Percentiles rank a stretch among this genome's conserved stretches.
These are phyloP conservation scores for Barnettozyma californica DNA, from an alignment of 805 yeast species.

Conservation along the genomic window DNA sequence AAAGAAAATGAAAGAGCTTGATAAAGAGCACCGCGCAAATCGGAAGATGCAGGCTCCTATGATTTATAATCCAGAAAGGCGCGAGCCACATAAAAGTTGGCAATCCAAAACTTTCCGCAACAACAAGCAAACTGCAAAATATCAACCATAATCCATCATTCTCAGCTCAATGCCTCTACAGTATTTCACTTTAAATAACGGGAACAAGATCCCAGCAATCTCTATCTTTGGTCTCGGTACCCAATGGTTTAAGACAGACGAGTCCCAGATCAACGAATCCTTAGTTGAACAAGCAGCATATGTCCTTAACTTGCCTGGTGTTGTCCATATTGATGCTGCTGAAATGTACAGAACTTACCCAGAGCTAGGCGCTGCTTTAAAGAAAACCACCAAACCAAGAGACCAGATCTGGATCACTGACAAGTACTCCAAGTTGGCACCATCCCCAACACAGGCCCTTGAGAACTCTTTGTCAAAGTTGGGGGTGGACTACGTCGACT, in stretches of 20 bases:
- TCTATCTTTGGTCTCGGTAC: conserved; percentile 59
- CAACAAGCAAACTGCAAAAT: no score
- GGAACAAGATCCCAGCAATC: conserved; percentile 38
- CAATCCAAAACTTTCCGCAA: no score
- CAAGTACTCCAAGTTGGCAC: conserved; percentile 36
- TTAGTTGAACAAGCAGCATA: conserved; percentile 29
- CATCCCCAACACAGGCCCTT: conserved; percentile 37
- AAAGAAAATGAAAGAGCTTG: no score
- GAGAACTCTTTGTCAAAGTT: conserved; percentile 33
- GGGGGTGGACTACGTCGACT: conserved; percentile 43
- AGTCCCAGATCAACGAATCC: conserved; percentile 24
- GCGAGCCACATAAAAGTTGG: no score
- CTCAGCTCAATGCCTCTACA: conserved; percentile 9
- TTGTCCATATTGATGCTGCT: conserved; percentile 54
- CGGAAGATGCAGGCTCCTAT: no score
- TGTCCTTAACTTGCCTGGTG: conserved; percentile 39
- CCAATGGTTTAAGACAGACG: conserved; percentile 40
- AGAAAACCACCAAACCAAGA: conserved; percentile 38
- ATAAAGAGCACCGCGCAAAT: no score
- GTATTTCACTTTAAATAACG: conserved; percentile 28
- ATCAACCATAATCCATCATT: no score
- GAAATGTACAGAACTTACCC: conserved; percentile 49
- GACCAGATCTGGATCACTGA: conserved; percentile 50
- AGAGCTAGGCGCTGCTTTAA: conserved; percentile 47
- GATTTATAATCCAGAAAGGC: no score